Base-by-base conservation (phyloP, 225 moss, liverwort and hornwort genomes). In the Physcomitrium patens region DNA sequence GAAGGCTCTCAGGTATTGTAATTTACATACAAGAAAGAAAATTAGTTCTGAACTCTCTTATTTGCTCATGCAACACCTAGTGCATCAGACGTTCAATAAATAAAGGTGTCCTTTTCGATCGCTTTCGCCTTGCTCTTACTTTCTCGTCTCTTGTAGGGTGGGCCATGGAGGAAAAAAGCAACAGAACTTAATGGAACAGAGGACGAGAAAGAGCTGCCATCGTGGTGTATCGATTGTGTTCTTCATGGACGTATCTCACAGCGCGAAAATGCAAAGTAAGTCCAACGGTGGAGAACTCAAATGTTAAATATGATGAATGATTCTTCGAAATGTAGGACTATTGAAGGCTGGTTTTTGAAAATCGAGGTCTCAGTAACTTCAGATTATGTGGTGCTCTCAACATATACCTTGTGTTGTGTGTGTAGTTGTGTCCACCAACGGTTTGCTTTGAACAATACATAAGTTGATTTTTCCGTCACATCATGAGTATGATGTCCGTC, bases 221-320 rank as follows among this genome's bases (percentile, higher is more conserved):
- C 73, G 70, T 95, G 95, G 95, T 89, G 89, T 81, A 93, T 90
- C 41, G 95, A 95, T 9, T 93, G 93, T 82, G 88, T 93, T 24
- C 75, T 91, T 27, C 88, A 93, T 69, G 85, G 79, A 59, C 95
- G 95, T 68, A 81, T 95, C 74, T 90, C 95, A 80, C 84, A 85
- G 52, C 86, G 93, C 60, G 95, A 95, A 61, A 88, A 93, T 82
- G 89, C 87, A 18, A 95, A 95, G 95, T 95, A 90, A 56, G 87
- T 80, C 57, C 43, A 41, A 28, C 15, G 1, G 50, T 51, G 9
- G 24, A 9, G 24, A 24, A 24, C 24, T 24, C 24, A 24, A 24
- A 24, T 24, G 24, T 24, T 24, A 24, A 24, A 24, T 24, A 24
- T 24, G 1, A 24, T 24, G 24, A 24, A 24, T 54, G 0, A 12